phyloP scores from a whole-genome alignment of 345 rosid genomes.

The Atalantia buxifolia region DNA sequence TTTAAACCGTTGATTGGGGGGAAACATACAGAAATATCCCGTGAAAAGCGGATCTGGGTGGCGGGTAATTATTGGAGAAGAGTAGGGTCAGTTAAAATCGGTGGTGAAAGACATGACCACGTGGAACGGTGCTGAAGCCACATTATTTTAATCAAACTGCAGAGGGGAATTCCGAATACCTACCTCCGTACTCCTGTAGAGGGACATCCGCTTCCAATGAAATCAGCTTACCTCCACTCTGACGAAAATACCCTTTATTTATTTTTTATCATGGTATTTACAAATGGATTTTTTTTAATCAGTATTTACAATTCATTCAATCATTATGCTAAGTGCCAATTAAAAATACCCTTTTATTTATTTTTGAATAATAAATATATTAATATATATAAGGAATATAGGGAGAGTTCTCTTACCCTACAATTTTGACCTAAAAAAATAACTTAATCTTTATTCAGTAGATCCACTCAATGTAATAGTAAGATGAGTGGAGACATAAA shows the following conservation, averaged over 20 bases:
- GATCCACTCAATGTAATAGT: too few species aligned
- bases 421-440: too few species aligned
- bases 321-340: too few species aligned
- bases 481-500: too few species aligned
- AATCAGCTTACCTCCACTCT: neutral
- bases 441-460: too few species aligned
- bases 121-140: constrained; percentile 22
- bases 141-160: constrained; percentile 3
- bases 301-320: neutral
- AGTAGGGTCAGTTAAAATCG: neutral
- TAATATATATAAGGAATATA: too few species aligned
- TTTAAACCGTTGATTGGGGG: constrained; percentile 26
- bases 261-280: too few species aligned
- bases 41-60: constrained; percentile 32
- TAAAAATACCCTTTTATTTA: too few species aligned
- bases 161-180: constrained; percentile 1
- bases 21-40: constrained; percentile 15
- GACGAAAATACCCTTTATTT: constrained; percentile 20
- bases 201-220: constrained; percentile 27
- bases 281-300: neutral
- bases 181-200: constrained; percentile 20
- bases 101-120: constrained; percentile 36
- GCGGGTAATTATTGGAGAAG: constrained; percentile 5
- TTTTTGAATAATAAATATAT: too few species aligned
- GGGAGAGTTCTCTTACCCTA: too few species aligned